These are phyloP conservation scores for Amphicarpaea edgeworthii DNA, from an alignment of 306 rosid genomes.

Conservation along the genomic window DNA sequence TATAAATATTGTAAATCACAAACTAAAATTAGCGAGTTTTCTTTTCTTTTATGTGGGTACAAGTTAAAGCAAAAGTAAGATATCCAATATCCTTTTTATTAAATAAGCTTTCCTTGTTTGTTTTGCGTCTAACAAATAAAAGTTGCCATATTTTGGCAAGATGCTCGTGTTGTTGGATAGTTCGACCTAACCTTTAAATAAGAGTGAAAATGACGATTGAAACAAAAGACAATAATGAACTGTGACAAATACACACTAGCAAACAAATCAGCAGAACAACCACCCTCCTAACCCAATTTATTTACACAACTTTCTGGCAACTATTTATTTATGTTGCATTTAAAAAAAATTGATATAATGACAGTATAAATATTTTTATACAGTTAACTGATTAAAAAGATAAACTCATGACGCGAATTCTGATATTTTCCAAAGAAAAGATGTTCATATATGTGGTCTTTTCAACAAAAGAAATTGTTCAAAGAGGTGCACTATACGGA, in stretches of 20 bases:
- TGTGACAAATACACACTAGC: conserved; percentile 32
- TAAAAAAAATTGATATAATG: background rate
- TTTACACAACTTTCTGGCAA: background rate
- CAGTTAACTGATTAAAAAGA: too few species aligned
- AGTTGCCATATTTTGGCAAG: conserved; percentile 31
- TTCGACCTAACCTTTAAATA: conserved; percentile 35
- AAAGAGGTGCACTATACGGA: too few species aligned
- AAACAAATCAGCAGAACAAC: conserved; percentile 8
- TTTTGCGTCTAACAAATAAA: conserved; percentile 13
- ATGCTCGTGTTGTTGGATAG: conserved; percentile 42
- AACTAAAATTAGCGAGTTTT: background rate
- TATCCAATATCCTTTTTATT: background rate
- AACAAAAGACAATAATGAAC: background rate
- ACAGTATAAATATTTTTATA: too few species aligned
- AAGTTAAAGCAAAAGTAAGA: background rate
- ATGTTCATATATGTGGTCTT: too few species aligned
- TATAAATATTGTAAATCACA: background rate
- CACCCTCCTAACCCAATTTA: background rate
- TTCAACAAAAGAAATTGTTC: too few species aligned
- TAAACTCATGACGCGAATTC: too few species aligned
- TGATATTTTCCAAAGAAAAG: too few species aligned
- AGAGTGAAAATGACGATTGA: background rate
- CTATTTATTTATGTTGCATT: background rate
- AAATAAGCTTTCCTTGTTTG: background rate
- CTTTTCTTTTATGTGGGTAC: too few species aligned